These are phyloP conservation scores for Citropsis articulata DNA, from an alignment of 345 rosid genomes.

Conservation along the genomic window DNA sequence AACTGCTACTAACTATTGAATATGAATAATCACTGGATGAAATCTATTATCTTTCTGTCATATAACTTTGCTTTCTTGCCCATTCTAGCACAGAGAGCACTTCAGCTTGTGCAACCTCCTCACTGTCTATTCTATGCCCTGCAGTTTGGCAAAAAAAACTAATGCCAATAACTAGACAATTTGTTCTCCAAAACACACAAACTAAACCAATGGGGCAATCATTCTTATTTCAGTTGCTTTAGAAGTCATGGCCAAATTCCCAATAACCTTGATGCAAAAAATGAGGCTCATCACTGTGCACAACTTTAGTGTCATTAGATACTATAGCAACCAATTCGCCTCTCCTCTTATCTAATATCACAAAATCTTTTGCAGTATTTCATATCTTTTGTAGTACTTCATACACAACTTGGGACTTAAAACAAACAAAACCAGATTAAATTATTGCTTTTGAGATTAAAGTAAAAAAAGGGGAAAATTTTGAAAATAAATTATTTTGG, in stretches of 20 bases:
- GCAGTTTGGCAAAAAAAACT: constrained; percentile 65
- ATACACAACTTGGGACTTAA: too few species aligned
- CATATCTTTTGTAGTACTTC: too few species aligned
- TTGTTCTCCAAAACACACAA: constrained; percentile 74
- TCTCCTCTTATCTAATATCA: too few species aligned
- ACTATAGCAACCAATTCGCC: too few species aligned
- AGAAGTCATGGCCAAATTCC: constrained; percentile 82
- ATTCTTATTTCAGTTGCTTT: constrained; percentile 81
- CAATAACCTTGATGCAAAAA: constrained; percentile 72
- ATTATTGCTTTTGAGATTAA: too few species aligned
- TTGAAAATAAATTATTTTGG: too few species aligned
- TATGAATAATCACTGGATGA: too few species aligned
- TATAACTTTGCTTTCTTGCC: constrained; percentile 66
- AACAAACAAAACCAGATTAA: too few species aligned
- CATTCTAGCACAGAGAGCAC: constrained; percentile 78
- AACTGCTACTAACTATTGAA: too few species aligned
- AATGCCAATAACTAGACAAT: constrained; percentile 54
- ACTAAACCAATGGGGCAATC: constrained; percentile 72
- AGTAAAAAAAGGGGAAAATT: too few species aligned
- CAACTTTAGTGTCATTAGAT: too few species aligned
- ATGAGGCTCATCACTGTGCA: constrained; percentile 22
- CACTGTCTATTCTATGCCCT: constrained; percentile 72
- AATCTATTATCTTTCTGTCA: constrained; percentile 35
- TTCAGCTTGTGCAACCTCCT: constrained; percentile 70
- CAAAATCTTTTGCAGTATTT: too few species aligned